phyloP scores from a whole-genome alignment of 2,329 filamentous ascomycete species.

The Incumbomyces delicatus region DNA sequence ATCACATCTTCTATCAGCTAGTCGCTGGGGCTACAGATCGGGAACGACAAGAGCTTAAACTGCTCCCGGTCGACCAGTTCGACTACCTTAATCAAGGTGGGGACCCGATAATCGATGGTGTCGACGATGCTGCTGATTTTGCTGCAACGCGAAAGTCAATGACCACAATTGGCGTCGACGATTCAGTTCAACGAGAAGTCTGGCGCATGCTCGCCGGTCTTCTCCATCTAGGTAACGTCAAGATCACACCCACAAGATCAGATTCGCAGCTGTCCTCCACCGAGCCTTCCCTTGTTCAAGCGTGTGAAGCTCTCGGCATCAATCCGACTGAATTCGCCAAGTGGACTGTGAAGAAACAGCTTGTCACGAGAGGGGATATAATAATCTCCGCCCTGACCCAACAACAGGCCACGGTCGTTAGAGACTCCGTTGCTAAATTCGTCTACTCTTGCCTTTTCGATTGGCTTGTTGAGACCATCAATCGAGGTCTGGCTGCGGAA shows the following conservation, averaged over 20 bases:
- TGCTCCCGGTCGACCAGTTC: constrained; percentile 79
- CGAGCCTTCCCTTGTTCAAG: constrained; percentile 72
- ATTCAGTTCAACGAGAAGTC: constrained; percentile 67
- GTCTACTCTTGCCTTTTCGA: constrained; percentile 98
- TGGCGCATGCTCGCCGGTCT: constrained; percentile 85
- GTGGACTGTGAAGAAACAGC: constrained; percentile 98
- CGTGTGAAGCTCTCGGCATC: constrained; percentile 78
- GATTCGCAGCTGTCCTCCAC: constrained; percentile 73
- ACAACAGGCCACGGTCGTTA: constrained; percentile 85
- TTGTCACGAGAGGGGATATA: constrained; percentile 92
- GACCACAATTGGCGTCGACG: constrained; percentile 72
- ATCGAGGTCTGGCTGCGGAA: constrained; percentile 78
- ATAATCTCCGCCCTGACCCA: constrained; percentile 92
- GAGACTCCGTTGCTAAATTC: constrained; percentile 96
- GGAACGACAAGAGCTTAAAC: constrained; percentile 67
- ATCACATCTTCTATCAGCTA: constrained; percentile 98
- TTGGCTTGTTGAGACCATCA: constrained; percentile 98
- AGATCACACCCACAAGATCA: constrained; percentile 80
- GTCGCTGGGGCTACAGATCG: constrained; percentile 81
- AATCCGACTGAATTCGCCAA: constrained; percentile 79
- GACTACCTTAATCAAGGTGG: constrained; percentile 95
- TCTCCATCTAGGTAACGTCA: constrained; percentile 90
- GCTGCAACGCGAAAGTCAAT: constrained; percentile 78
- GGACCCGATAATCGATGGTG: constrained; percentile 79
- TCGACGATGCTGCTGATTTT: constrained; percentile 93